Percentiles rank a stretch among this genome's conserved stretches.
phyloP scores from a whole-genome alignment of 2,329 filamentous ascomycete species.

The Botrytis elliptica region DNA sequence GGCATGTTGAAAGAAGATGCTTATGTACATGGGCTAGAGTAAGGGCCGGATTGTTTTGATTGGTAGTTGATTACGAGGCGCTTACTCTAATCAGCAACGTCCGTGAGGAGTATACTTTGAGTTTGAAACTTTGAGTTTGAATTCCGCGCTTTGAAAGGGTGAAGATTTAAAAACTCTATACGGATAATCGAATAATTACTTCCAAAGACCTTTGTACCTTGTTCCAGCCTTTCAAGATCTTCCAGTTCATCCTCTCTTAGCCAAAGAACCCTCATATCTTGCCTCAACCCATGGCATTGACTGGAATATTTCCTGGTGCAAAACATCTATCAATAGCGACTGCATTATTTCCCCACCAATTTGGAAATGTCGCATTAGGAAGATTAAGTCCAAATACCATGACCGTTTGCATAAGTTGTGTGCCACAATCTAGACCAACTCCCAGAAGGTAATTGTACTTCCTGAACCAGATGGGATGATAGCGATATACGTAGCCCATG shows the following conservation, averaged over 20 bases:
- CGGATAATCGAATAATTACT: background rate
- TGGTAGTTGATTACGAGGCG: background rate
- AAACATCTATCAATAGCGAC: conserved; percentile 35
- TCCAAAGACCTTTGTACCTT: no score
- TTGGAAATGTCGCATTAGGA: conserved; percentile 32
- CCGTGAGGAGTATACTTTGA: background rate
- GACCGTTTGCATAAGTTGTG: conserved; percentile 64
- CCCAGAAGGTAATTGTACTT: conserved; percentile 77
- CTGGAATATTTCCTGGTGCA: conserved; percentile 25
- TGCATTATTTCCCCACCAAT: conserved; percentile 39
- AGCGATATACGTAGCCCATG: conserved; percentile 24
- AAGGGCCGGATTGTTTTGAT: background rate
- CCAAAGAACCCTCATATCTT: background rate
- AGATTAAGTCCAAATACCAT: conserved; percentile 58
- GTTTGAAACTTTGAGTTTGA: background rate
- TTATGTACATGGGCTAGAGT: background rate
- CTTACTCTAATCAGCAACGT: background rate
- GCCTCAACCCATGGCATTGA: background rate
- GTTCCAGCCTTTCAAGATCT: background rate
- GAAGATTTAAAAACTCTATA: background rate
- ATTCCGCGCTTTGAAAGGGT: background rate
- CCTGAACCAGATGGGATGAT: conserved; percentile 61
- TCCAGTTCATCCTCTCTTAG: background rate
- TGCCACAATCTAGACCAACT: conserved; percentile 68
- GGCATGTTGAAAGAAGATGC: background rate